phyloP scores from a whole-genome alignment of 2,329 filamentous ascomycete species.

The Ophiosphaerella herpotricha region DNA sequence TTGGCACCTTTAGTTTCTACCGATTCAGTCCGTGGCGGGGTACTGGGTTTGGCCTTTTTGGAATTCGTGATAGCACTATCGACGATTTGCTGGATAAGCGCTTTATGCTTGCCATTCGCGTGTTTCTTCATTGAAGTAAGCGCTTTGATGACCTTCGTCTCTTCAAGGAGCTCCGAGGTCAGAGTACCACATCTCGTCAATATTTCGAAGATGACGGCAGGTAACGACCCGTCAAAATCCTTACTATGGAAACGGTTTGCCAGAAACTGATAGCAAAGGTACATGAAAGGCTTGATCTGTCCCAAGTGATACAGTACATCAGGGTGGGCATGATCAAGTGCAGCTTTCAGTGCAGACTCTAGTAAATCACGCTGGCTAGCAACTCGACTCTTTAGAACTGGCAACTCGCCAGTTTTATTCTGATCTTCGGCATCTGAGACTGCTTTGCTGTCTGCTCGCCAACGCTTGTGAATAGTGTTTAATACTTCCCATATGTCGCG shows the following conservation, averaged over 20 bases:
- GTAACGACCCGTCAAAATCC: constrained; percentile 50
- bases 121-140: constrained; percentile 67
- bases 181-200: constrained; percentile 67
- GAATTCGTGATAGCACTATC: constrained; percentile 49
- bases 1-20: constrained; percentile 39
- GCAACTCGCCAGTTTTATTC: constrained; percentile 59
- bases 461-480: constrained; percentile 63
- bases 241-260: constrained; percentile 53
- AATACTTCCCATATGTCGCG: constrained; percentile 64
- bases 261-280: constrained; percentile 55
- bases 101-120: constrained; percentile 67
- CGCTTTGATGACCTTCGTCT: constrained; percentile 68
- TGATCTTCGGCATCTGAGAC: constrained; percentile 63
- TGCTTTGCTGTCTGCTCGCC: constrained; percentile 62
- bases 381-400: constrained; percentile 61
- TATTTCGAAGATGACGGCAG: constrained; percentile 54
- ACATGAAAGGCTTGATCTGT: constrained; percentile 48
- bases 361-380: constrained; percentile 62
- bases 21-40: constrained; percentile 29
- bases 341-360: constrained; percentile 55
- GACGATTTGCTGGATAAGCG: constrained; percentile 63
- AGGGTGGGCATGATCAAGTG: constrained; percentile 53
- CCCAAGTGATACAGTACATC: constrained; percentile 50
- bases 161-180: constrained; percentile 63
- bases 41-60: constrained; percentile 42